Evolutionary conservation across 2,329 filamentous ascomycete species (phyloP), one percentile per base, ranked within the genome.

Genomic region (Neonectria magnoliae): DNA sequence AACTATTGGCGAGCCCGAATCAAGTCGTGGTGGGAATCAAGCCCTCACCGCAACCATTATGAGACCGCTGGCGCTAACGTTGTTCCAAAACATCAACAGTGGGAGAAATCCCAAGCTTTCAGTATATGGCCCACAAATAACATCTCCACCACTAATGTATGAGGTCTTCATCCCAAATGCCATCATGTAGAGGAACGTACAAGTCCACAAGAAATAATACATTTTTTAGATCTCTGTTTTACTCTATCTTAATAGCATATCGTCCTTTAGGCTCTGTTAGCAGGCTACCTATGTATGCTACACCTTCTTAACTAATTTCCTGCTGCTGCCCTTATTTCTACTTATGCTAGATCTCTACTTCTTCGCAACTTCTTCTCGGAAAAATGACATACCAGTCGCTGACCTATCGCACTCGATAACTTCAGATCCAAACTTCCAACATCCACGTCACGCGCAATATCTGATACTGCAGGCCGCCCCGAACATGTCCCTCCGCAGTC

Each of bases 191-290:
- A 16, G 47, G 22, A 45, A 25, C 22, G 22, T 25, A 25, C 4
- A 25, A 5, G 22, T 25, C 22, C 22, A 25, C 5, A 5, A 4
- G 5, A 25, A 25, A 25, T 25, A 4, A 25, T 25, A 11, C 20
- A 47, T 47, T 47, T 11, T 47, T 27, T 47, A 47, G 27, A 33
- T 51, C 25, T 31, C 48, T 14, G 7, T 51, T 51, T 51, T 51
- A 51, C 48, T 51, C 47, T 51, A 51, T 51, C 47, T 51, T 13
- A 51, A 51, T 25, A 51, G 47, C 25, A 51, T 13, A 51, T 27
- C 47, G 4, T 51, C 47, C 47, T 51, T 33, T 25, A 51, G 47
- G 47, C 47, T 51, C 25, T 51, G 8, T 51, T 51, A 27, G 25
- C 47, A 25, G 47, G 47, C 14, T 51, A 14, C 47, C 47, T 51